phyloP scores from a whole-genome alignment of 768 basidiomycete genomes.

The Boletus eberwhitei region DNA sequence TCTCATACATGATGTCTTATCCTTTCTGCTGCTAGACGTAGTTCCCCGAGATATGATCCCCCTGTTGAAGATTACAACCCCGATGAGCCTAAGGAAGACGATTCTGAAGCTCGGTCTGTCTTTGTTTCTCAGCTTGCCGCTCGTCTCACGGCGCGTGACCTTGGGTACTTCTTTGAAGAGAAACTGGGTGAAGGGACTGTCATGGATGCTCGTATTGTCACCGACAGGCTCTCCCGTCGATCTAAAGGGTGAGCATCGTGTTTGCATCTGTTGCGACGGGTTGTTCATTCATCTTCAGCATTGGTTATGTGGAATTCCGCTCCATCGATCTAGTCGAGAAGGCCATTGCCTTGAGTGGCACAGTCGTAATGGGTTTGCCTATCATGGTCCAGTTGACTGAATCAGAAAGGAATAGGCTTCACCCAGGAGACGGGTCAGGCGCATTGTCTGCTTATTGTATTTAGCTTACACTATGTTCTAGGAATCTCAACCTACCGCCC shows the following conservation, averaged over 20 bases:
- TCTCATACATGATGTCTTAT: conserved; percentile 8
- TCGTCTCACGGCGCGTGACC: conserved; percentile 91
- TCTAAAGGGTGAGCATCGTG: conserved; percentile 83
- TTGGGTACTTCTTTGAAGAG: conserved; percentile 99
- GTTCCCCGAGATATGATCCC: conserved; percentile 68
- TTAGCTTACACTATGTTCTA: conserved; percentile 26
- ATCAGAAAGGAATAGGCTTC: conserved; percentile 88
- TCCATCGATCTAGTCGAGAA: conserved; percentile 88
- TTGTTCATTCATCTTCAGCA: conserved; percentile 47
- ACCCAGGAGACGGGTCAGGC: conserved; percentile 82
- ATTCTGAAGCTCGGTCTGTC: conserved; percentile 96
- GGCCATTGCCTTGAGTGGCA: conserved; percentile 86
- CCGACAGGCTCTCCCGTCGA: conserved; percentile 88
- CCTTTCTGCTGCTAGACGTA: conserved; percentile 44
- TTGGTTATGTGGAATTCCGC: conserved; percentile 97
- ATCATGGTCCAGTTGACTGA: conserved; percentile 97
- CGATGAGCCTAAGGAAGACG: conserved; percentile 91
- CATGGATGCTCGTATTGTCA: conserved; percentile 94
- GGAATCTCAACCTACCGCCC: conserved; percentile 78
- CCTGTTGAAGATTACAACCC: conserved; percentile 70
- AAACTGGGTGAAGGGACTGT: conserved; percentile 92
- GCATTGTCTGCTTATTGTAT: conserved; percentile 1
- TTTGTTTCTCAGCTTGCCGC: conserved; percentile 99
- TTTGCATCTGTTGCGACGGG: neutral
- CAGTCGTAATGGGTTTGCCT: conserved; percentile 96